phyloP scores from a whole-genome alignment of 1,284 basidiomycete genomes.

The Rhizoctonia solani region DNA sequence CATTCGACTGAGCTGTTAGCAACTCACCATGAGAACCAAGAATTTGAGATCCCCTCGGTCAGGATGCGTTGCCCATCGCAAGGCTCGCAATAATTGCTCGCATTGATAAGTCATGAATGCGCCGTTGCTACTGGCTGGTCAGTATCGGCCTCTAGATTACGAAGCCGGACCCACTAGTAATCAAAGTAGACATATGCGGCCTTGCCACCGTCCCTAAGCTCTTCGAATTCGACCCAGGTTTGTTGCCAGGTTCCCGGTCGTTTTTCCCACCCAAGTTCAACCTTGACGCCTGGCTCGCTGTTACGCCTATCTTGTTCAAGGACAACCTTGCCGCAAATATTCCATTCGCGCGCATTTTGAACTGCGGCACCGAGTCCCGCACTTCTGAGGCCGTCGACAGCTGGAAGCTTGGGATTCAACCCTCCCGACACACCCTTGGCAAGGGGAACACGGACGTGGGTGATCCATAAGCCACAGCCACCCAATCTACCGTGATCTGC shows the following conservation, averaged over 20 bases:
- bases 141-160: not conserved
- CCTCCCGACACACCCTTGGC: slow-evolving; percentile 43
- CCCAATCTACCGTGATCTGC: slow-evolving; percentile 40
- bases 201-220: slow-evolving; percentile 40
- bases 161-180: slow-evolving; percentile 47
- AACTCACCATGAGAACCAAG: slow-evolving; percentile 48
- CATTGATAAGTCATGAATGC: slow-evolving; percentile 51
- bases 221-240: slow-evolving; percentile 48
- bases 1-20: not conserved
- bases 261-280: slow-evolving; percentile 34
- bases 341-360: slow-evolving; percentile 47
- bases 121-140: slow-evolving; percentile 46
- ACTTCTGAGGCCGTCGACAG: slow-evolving; percentile 46
- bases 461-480: slow-evolving; percentile 50
- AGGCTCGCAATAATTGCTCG: slow-evolving; percentile 46
- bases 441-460: slow-evolving; percentile 50
- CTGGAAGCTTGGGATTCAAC: slow-evolving; percentile 50
- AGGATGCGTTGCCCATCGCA: slow-evolving; percentile 46
- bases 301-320: slow-evolving; percentile 2
- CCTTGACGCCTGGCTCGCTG: slow-evolving; percentile 38
- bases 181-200: slow-evolving; percentile 50
- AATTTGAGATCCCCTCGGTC: slow-evolving; percentile 46
- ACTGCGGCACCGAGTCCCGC: slow-evolving; percentile 44
- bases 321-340: slow-evolving; percentile 37
- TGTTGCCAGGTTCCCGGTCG: slow-evolving; percentile 49